These are phyloP conservation scores for Backusella parvicylindrica DNA, from an alignment of 192 early-diverging fungal genomes.

Conservation along the genomic window DNA sequence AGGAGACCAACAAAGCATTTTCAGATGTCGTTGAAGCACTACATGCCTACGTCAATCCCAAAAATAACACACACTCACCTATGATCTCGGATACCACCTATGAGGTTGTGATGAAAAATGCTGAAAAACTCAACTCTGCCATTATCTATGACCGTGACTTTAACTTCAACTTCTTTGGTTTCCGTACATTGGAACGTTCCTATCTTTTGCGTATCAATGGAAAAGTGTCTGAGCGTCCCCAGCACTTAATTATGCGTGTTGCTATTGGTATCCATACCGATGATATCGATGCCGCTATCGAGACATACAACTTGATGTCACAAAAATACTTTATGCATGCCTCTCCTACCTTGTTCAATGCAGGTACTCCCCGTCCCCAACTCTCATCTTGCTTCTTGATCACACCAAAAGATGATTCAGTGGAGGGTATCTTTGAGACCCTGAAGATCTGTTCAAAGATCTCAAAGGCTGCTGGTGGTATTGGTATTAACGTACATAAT, in stretches of 20 bases:
- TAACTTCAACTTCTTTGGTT: conserved; percentile 98
- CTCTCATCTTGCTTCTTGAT: conserved; percentile 93
- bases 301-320: conserved; percentile 93
- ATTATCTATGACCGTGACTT: conserved; percentile 98
- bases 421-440: conserved; percentile 98
- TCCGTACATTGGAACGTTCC: conserved; percentile 96
- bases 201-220: conserved; percentile 89
- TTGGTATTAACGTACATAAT: conserved; percentile 96
- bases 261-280: conserved; percentile 93
- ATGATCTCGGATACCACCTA: conserved; percentile 88
- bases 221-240: conserved; percentile 89
- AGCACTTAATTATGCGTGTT: conserved; percentile 98
- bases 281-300: conserved; percentile 89
- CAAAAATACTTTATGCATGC: conserved; percentile 95
- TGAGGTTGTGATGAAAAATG: conserved; percentile 62
- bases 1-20: conserved; percentile 83
- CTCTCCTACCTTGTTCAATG: conserved; percentile 96
- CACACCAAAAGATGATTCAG: conserved; percentile 96
- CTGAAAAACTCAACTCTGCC: conserved; percentile 84
- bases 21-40: conserved; percentile 84
- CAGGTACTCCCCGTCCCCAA: conserved; percentile 94
- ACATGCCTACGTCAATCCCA: conserved; percentile 86
- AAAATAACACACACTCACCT: conserved; percentile 77
- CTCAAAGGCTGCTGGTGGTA: conserved; percentile 96
- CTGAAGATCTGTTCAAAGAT: conserved; percentile 97